phyloP scores from a whole-genome alignment of 345 rosid genomes.

The Sisymbrium altissimum region DNA sequence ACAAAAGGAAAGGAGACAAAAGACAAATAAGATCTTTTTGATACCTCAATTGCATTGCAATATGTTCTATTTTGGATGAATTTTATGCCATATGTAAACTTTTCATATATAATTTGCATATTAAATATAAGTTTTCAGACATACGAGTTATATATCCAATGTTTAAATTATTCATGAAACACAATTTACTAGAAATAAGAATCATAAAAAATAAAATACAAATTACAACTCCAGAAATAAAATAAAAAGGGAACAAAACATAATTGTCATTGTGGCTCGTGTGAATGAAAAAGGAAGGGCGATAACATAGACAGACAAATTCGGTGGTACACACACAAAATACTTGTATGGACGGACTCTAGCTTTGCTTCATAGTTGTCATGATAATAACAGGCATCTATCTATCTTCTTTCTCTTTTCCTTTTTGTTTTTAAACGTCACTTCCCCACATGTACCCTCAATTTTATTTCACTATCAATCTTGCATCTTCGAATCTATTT shows the following conservation, averaged over 20 bases:
- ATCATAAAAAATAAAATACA: too few species aligned
- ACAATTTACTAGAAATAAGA: too few species aligned
- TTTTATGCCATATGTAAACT: too few species aligned
- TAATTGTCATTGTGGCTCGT: conserved; percentile 19
- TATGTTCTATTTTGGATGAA: too few species aligned
- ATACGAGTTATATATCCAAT: too few species aligned
- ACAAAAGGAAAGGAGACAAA: too few species aligned
- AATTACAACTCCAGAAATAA: too few species aligned
- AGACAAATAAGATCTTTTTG: too few species aligned
- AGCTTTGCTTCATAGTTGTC: conserved; percentile 33
- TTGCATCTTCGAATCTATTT: conserved; percentile 32
- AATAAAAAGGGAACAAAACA: conserved; percentile 29
- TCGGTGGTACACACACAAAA: conserved; percentile 35
- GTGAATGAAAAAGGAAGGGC: conserved; percentile 9
- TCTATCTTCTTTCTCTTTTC: conserved; percentile 26
- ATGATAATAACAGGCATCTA: conserved; percentile 26
- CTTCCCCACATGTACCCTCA: conserved; percentile 33
- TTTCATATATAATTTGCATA: too few species aligned
- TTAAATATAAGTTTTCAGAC: too few species aligned
- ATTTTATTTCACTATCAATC: conserved; percentile 26
- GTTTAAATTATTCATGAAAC: too few species aligned
- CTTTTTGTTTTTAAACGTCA: conserved; percentile 30
- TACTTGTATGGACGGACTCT: conserved; percentile 34
- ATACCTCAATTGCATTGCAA: too few species aligned
- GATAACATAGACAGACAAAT: conserved; percentile 36